Base-by-base conservation (phyloP, 495 filamentous ascomycete genomes). In the Aspergillus asperescens region DNA sequence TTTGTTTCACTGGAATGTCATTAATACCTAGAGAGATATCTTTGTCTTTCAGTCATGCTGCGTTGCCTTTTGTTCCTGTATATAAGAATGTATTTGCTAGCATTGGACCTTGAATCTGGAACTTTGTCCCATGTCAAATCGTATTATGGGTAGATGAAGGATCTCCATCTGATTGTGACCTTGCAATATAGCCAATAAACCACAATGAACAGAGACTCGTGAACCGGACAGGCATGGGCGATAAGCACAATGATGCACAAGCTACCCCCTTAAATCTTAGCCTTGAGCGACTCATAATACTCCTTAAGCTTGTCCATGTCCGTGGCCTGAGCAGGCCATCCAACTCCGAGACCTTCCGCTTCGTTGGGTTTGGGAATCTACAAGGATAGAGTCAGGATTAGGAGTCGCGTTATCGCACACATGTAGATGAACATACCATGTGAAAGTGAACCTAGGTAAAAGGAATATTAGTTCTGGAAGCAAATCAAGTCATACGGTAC, bases 361-460 rank as follows among this genome's bases (percentile, higher is more conserved):
- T 84, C 74, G 66, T 90, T 95, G 40, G 94, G 93, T 76, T 99
- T 99, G 46, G 94, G 93, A 58, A 97, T 99, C 88, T 91, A 19
- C 16, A 16, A 29, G 15, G 44, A 51, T 13, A 8, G 18, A 7
- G 15, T 46, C 27, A 32, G 27, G 13, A 51, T 68, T 38, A 63
- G 62, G 43, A 56, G 38, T 8, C 4, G 20, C 15, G 5, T 38
- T 40, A 13, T 19, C 16, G 1, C 7, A 6, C 6, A 12, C 13
- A 20, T 19, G 28, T 3, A 13, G 4, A 27, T 13, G 19, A 44
- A 64, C 77, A 54, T 77, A 90, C 88, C 83, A 96, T 85, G 67
- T 98, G 93, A 72, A 95, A 92, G 72, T 96, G 91, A 27, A 93
- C 86, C 86, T 89, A 58, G 16, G 42, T 7, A 41, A 9, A 12